These are phyloP conservation scores for Phytophthora colocasiae DNA, from an alignment of 352 stramenopile species.

Conservation along the genomic window DNA sequence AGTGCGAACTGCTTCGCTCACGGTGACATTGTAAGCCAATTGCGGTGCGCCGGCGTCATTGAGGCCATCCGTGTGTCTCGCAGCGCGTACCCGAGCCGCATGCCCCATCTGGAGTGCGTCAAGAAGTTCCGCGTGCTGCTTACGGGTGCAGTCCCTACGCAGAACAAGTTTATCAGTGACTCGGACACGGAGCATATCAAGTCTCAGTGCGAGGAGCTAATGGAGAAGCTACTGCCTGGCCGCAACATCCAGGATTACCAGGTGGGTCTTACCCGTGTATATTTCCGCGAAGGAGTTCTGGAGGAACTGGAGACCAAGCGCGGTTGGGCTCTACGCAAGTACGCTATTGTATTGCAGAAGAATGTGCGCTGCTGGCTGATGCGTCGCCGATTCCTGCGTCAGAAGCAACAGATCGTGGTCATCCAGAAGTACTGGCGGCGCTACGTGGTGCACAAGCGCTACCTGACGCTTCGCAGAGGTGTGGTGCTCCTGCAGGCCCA, in stretches of 20 bases:
- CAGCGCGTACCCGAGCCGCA: constrained; percentile 84
- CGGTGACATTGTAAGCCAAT: constrained; percentile 79
- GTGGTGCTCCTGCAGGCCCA: constrained; percentile 70
- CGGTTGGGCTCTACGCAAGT: constrained; percentile 73
- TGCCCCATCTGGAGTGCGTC: constrained; percentile 79
- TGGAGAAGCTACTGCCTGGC: constrained; percentile 69
- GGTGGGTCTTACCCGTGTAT: constrained; percentile 84
- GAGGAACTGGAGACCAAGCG: constrained; percentile 82
- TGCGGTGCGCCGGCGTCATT: constrained; percentile 87
- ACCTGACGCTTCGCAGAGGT: constrained; percentile 54
- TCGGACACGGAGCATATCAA: constrained; percentile 63
- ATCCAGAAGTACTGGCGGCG: constrained; percentile 84
- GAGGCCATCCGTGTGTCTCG: constrained; percentile 88
- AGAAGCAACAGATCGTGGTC: constrained; percentile 54
- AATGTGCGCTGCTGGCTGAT: constrained; percentile 72
- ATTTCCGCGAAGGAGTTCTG: constrained; percentile 88
- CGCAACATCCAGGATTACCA: constrained; percentile 88
- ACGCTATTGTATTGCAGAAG: constrained; percentile 80
- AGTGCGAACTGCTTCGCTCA: constrained; percentile 78
- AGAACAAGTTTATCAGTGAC: constrained; percentile 44
- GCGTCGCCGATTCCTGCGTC: constrained; percentile 55
- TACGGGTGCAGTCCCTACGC: constrained; percentile 36
- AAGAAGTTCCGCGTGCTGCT: constrained; percentile 82
- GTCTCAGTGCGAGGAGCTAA: constrained; percentile 67
- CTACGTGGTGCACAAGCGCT: constrained; percentile 67